A percentile compares a stretch with the other conserved stretches of the same genome.
Conservation (phyloP, 768 basidiomycete genomes). For the Tylopilus plumbeoviolaceoides region DNA sequence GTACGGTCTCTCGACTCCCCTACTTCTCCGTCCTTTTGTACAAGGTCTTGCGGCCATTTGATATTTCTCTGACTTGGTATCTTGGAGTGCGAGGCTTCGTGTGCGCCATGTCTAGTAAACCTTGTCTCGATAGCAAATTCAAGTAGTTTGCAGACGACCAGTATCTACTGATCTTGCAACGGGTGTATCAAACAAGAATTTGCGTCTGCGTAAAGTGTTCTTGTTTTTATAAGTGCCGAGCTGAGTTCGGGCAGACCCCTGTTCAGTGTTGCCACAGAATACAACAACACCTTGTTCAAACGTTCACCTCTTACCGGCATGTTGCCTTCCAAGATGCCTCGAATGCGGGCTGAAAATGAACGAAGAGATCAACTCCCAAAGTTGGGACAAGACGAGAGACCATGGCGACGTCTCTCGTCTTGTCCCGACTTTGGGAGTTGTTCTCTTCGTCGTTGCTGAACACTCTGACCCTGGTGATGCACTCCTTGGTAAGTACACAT, state of each 20-base stretch:
- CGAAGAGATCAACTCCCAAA: too few species aligned
- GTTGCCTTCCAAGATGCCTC: neutral
- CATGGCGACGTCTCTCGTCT: too few species aligned
- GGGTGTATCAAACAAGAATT: too few species aligned
- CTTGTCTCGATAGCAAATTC: neutral
- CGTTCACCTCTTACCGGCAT: constrained; percentile 2
- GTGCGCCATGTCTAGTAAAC: neutral
- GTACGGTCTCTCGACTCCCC: neutral
- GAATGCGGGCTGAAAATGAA: neutral
- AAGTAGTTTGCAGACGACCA: neutral
- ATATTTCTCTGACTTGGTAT: neutral
- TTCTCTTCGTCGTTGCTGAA: constrained; percentile 12
- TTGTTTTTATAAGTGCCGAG: constrained; percentile 6
- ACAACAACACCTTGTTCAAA: constrained; percentile 30
- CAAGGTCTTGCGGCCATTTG: neutral
- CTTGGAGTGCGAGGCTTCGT: neutral
- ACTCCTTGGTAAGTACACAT: neutral
- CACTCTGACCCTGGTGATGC: constrained; percentile 5
- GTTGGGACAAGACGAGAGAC: too few species aligned
- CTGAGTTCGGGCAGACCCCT: neutral
- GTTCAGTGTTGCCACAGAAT: constrained; percentile 1
- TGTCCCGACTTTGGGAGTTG: constrained; percentile 3
- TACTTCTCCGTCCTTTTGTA: neutral
- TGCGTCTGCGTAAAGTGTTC: neutral
- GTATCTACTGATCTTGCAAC: neutral